These are phyloP conservation scores for Nigrograna mackinnonii DNA, from an alignment of 2,329 filamentous ascomycete genomes.

Conservation along the genomic window DNA sequence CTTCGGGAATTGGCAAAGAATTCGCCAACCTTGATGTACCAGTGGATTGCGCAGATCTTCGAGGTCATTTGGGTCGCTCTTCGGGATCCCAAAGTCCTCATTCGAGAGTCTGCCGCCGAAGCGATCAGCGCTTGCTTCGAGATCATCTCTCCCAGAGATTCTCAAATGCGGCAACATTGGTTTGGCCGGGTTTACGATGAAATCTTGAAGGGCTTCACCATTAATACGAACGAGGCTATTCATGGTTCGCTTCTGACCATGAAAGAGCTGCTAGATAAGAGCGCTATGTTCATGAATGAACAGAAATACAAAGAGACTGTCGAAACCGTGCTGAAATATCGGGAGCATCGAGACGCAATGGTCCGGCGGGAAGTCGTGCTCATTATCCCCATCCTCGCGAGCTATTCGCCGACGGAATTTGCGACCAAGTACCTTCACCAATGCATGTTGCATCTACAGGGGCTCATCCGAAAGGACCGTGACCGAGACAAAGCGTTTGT, in stretches of 20 bases:
- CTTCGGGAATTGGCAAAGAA: slow-evolving; percentile 89
- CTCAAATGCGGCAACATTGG: slow-evolving; percentile 82
- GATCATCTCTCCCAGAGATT: slow-evolving; percentile 91
- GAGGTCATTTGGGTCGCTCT: slow-evolving; percentile 96
- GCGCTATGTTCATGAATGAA: slow-evolving; percentile 99
- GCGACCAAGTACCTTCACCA: slow-evolving; percentile 85
- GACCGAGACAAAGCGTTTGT: slow-evolving; percentile 96
- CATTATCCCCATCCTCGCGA: slow-evolving; percentile 89
- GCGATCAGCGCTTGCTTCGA: slow-evolving; percentile 94
- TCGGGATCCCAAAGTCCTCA: slow-evolving; percentile 85
- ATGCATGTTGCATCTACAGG: slow-evolving; percentile 95
- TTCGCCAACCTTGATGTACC: slow-evolving; percentile 93
- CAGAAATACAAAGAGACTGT: slow-evolving; percentile 84
- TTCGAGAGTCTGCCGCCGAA: slow-evolving; percentile 88
- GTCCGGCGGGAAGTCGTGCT: slow-evolving; percentile 89
- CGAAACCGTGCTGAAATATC: slow-evolving; percentile 88
- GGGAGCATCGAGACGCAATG: slow-evolving; percentile 86
- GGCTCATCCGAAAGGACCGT: slow-evolving; percentile 84
- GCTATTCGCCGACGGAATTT: slow-evolving; percentile 90
- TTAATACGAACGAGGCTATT: slow-evolving; percentile 81
- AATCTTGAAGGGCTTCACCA: slow-evolving; percentile 73
- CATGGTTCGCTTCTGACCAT: slow-evolving; percentile 94
- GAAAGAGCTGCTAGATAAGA: slow-evolving; percentile 90
- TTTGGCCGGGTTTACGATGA: slow-evolving; percentile 91
- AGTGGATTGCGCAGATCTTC: slow-evolving; percentile 92